phyloP scores from a whole-genome alignment of 2,329 filamentous ascomycete genomes.

The Diaporthe citriasiana region DNA sequence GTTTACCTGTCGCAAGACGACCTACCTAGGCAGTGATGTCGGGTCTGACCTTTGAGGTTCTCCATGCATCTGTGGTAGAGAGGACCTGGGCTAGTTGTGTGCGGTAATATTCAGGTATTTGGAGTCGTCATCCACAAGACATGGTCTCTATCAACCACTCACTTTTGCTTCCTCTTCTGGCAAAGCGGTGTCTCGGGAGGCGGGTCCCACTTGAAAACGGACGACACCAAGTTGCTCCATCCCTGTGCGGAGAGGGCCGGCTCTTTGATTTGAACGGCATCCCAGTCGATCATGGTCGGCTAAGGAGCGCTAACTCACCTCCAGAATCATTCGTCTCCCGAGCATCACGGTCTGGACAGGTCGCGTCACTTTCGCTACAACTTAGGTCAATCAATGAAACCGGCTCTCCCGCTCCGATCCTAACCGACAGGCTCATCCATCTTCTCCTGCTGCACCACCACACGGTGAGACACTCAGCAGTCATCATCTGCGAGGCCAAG shows the following conservation, averaged over 20 bases:
- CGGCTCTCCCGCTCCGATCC: neutral
- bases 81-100: too few relatives aligned
- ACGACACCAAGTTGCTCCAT: neutral
- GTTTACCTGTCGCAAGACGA: too few relatives aligned
- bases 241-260: neutral
- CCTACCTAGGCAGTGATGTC: too few relatives aligned
- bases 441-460: neutral
- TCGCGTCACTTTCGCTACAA: neutral
- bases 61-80: too few relatives aligned
- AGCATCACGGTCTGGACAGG: neutral
- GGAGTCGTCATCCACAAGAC: neutral
- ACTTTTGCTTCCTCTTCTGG: slow-evolving; percentile 21
- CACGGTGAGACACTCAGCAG: neutral
- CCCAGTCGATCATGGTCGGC: slow-evolving; percentile 2
- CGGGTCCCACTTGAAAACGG: slow-evolving; percentile 14
- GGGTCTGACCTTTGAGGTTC: too few relatives aligned
- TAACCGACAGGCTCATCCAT: neutral
- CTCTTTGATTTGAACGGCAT: slow-evolving; percentile 15
- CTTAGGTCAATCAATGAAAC: neutral
- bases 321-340: neutral
- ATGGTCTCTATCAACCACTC: neutral
- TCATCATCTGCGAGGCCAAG: neutral
- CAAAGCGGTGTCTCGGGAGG: slow-evolving; percentile 2
- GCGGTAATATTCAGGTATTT: neutral
- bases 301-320: neutral